Evolutionary conservation across 75 land plant species (phyloP), one percentile per base, ranked within the genome.

Genomic region (Selaginella tamariscina): DNA sequence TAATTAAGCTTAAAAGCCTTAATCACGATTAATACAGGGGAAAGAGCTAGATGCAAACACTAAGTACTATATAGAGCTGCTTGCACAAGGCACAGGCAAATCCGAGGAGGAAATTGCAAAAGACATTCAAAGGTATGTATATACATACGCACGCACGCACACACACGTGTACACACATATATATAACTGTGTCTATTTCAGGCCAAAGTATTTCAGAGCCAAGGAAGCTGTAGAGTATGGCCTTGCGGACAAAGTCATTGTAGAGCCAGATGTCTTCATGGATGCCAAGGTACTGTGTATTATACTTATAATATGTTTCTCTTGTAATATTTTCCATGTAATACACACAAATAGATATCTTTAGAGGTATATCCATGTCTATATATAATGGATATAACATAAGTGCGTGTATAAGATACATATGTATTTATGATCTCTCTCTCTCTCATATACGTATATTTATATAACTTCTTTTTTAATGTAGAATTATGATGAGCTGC

Each of bases 201-300:
- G n/a, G n/a, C 80, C 82, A 20, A 89, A 78, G 60, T 80, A 84
- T 29, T 85, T 89, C 68, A 72, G 68, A 72, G 82, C 91, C 31
- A 76, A 86, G 33, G 89, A 85, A 66, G 91, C 98, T 1, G 86
- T 93, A 56, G 86, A 78, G 0, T 93, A 93, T 73, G 98, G 98
- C 33, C 64, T 93, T 64, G 91, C 96, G 23, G 98, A 93, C 72
- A 86, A 79, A 79, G 79, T 93, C 18, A 82, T 89, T 24, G 73
- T 80, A 30, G 64, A 82, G 29, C 64, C 73, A 30, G 88, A 82
- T 71, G 54, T 71, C 23, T 73, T 79, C 20, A 77, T 66, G 77
- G 96, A 84, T 62, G 72, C 66, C 68, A 69, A 79, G 87, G 92
- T 85, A 75, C 68, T 24, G 9, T 1, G 1, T 8, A 18, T 31